A percentile compares a stretch with the other conserved stretches of the same genome.
These are phyloP conservation scores for Leptodontidium sp. DNA, from an alignment of 2,329 filamentous ascomycete species.

Conservation along the genomic window DNA sequence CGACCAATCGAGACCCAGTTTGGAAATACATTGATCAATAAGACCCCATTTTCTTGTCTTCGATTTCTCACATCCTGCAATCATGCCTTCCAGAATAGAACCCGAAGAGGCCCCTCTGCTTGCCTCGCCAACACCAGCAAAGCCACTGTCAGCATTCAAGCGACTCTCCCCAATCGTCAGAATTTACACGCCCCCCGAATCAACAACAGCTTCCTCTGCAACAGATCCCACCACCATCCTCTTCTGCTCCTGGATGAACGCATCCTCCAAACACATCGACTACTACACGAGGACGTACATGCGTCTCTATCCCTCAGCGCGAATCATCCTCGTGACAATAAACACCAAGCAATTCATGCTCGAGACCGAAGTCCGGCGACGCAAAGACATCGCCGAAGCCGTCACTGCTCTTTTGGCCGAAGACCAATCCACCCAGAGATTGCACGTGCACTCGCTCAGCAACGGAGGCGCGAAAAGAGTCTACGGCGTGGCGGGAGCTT, in stretches of 20 bases:
- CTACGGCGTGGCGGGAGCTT: slow-evolving; percentile 34
- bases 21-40: not conserved
- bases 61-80: not conserved
- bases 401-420: slow-evolving; percentile 34
- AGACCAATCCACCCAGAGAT: slow-evolving; percentile 41
- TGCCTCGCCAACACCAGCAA: slow-evolving; percentile 17
- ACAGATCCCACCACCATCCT: slow-evolving; percentile 51
- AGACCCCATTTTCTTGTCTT: not conserved
- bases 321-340: slow-evolving; percentile 60
- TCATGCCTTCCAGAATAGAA: slow-evolving; percentile 20
- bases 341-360: slow-evolving; percentile 55
- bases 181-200: slow-evolving; percentile 35
- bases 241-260: slow-evolving; percentile 67
- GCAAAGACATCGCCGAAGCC: slow-evolving; percentile 46
- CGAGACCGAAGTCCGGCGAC: slow-evolving; percentile 41
- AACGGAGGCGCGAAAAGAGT: slow-evolving; percentile 60
- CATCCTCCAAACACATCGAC: slow-evolving; percentile 59
- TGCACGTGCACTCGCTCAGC: slow-evolving; percentile 64
- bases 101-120: not conserved
- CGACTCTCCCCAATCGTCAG: slow-evolving; percentile 36
- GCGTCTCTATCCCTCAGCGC: slow-evolving; percentile 57
- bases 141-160: slow-evolving; percentile 40
- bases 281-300: slow-evolving; percentile 64
- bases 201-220: slow-evolving; percentile 4
- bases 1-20: too few relatives aligned